Evolutionary conservation across 108 stramenopile species (phyloP).

Genomic region (Nitzschia sp.): DNA sequence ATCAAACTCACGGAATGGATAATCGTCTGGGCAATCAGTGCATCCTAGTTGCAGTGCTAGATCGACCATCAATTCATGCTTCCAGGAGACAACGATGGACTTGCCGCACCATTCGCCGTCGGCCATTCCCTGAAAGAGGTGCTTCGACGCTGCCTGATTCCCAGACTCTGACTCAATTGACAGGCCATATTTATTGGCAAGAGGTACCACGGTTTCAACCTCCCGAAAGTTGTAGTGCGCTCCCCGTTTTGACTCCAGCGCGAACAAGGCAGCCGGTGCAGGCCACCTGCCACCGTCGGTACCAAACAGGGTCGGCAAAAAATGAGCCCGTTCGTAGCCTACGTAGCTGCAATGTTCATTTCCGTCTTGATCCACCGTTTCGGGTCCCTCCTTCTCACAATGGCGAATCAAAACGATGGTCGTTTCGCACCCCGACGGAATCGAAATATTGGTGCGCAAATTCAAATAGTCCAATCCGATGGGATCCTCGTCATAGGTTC

Average conservation of each 20-base stretch:
- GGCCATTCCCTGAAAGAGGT: slow-evolving; percentile 22
- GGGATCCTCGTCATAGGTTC: not conserved
- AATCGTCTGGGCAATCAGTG: slow-evolving; percentile 39
- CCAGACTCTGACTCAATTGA: slow-evolving; percentile 14
- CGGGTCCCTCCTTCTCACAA: slow-evolving; percentile 52
- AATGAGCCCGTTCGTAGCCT: slow-evolving; percentile 48
- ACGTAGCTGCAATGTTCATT: slow-evolving; percentile 49
- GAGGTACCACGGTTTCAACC: slow-evolving; percentile 45
- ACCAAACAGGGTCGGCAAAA: slow-evolving; percentile 40
- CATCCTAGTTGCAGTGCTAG: slow-evolving; percentile 42
- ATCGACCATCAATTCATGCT: slow-evolving; percentile 35
- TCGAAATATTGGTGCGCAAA: not conserved
- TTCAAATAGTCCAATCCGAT: slow-evolving; percentile 1
- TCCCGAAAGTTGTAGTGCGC: slow-evolving; percentile 50
- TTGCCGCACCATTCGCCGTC: slow-evolving; percentile 41
- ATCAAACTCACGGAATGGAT: slow-evolving; percentile 41
- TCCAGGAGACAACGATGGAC: slow-evolving; percentile 43
- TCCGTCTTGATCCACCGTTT: slow-evolving; percentile 25
- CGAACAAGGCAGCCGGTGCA: slow-evolving; percentile 42
- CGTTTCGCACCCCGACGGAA: slow-evolving; percentile 43
- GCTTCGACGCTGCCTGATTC: slow-evolving; percentile 14
- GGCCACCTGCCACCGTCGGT: slow-evolving; percentile 33
- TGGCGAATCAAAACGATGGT: slow-evolving; percentile 54
- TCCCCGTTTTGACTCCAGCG: slow-evolving; percentile 24
- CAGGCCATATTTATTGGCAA: slow-evolving; percentile 29